Base-by-base conservation (phyloP, 768 basidiomycete species). In the Cystobasidium tubakii region DNA sequence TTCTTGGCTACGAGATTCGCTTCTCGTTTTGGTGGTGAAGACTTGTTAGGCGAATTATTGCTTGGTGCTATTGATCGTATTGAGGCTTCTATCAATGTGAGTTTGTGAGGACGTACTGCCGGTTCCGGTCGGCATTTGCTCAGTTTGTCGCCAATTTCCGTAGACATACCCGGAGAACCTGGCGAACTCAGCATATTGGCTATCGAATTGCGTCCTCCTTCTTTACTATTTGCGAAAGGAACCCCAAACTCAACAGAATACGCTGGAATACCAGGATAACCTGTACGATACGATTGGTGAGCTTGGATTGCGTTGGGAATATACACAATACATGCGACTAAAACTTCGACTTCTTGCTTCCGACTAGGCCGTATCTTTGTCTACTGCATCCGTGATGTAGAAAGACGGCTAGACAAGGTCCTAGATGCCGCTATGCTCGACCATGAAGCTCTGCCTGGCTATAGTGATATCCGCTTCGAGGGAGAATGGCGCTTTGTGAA, bases 1-100 rank as follows among this genome's bases (percentile, higher is more conserved):
- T 96, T 93, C 81, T 86, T 96, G 82, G 85, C 93, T 65, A 88
- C 92, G 15, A 87, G 93, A 55, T 99, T 95, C 82, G 96, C 96
- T n/a, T 89, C 88, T 76, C 82, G 91, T 33, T 88, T 86, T n/a
- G 92, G 92, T 79, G 92, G 93, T 80, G 87, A 90, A 76, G 87
- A 87, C 0, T 93, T 95, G 90, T 83, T 97, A 29, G 93, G 95
- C 80, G 93, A 96, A 80, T 84, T 99, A 31, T 86, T 98, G 67
- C 87, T 94, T 43, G 90, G 90, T 21, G 91, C 91, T 0, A 90
- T 93, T 23, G 92, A 96, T 80, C 85, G 88, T 44, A 94, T 98
- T 39, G 96, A 99, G 81, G 89, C 91, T 62, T 87, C 87, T 12
- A 89, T 96, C 75, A 94, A 94, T 79, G 96, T 95, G 80, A 83